These are phyloP conservation scores for Agrocybe pediades DNA, from an alignment of 768 basidiomycete genomes.

Conservation along the genomic window DNA sequence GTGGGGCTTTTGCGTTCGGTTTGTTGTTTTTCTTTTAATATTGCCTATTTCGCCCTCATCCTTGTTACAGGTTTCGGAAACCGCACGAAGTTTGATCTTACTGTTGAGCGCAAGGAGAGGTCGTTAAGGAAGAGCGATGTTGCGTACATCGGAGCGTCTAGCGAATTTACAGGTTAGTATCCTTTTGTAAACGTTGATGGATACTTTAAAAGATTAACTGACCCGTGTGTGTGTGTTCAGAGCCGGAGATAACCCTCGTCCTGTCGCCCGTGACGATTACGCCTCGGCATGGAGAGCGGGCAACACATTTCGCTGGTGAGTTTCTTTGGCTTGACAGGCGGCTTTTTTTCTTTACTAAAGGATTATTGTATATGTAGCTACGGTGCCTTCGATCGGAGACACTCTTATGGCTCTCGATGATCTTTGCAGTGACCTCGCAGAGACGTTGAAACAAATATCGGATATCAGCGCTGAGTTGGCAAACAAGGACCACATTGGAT, in stretches of 20 bases:
- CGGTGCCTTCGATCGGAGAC: slow-evolving; percentile 76
- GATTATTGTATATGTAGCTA: slow-evolving; percentile 43
- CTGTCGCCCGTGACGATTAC: slow-evolving; percentile 67
- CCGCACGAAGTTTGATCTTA: slow-evolving; percentile 60
- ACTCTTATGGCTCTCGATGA: slow-evolving; percentile 66
- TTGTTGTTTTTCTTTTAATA: slow-evolving; percentile 11
- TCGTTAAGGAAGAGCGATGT: slow-evolving; percentile 63
- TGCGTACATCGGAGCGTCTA: slow-evolving; percentile 68
- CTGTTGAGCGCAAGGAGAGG: slow-evolving; percentile 55
- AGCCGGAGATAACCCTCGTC: slow-evolving; percentile 72
- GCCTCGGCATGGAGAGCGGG: slow-evolving; percentile 58
- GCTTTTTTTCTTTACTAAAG: neutral
- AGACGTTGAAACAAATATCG: slow-evolving; percentile 63
- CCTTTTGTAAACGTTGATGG: neutral
- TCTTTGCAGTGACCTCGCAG: slow-evolving; percentile 61
- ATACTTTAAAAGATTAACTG: neutral
- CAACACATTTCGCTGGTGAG: slow-evolving; percentile 59
- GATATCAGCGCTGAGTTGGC: slow-evolving; percentile 72
- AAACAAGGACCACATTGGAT: slow-evolving; percentile 67
- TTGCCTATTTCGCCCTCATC: neutral
- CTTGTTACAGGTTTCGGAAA: slow-evolving; percentile 47
- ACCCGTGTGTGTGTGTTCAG: slow-evolving; percentile 32
- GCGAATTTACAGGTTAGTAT: slow-evolving; percentile 65
- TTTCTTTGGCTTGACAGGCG: neutral
- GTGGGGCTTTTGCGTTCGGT: slow-evolving; percentile 59